Percentiles rank a stretch among this genome's conserved stretches.
Conservation (phyloP, 345 rosid genomes). For the Camelina neglecta region DNA sequence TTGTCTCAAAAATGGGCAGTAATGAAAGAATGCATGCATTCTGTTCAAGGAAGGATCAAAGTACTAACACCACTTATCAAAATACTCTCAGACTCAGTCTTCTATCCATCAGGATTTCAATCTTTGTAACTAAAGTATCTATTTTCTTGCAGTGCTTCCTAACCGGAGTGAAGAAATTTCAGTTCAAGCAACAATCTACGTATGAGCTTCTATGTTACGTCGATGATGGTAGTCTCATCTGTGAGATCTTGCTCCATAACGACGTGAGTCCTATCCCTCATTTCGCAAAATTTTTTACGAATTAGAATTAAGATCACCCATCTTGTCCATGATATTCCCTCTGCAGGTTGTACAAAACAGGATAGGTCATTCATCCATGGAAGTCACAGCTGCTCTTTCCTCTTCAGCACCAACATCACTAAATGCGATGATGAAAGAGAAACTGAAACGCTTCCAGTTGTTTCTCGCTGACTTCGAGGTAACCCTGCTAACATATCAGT, state of each 20-base stretch:
- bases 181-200: conserved; percentile 58
- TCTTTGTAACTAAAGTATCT: conserved; percentile 16
- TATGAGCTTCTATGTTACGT: conserved; percentile 79
- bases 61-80: conserved; percentile 44
- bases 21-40: conserved; percentile 52
- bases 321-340: conserved; percentile 30
- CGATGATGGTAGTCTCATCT: conserved; percentile 96
- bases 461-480: conserved; percentile 87
- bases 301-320: background rate
- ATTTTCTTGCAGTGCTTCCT: conserved; percentile 68
- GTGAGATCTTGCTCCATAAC: conserved; percentile 81
- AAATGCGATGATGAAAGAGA: conserved; percentile 73
- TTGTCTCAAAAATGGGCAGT: conserved; percentile 82
- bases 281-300: background rate
- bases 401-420: conserved; percentile 55
- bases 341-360: conserved; percentile 71
- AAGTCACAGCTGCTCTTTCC: conserved; percentile 80
- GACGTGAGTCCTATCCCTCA: conserved; percentile 54
- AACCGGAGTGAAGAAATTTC: conserved; percentile 89
- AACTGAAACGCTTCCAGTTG: conserved; percentile 63
- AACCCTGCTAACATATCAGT: conserved; percentile 15
- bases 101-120: background rate
- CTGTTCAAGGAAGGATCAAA: conserved; percentile 77
- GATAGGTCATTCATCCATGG: conserved; percentile 81
- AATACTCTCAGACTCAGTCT: conserved; percentile 21